Evolutionary conservation across 2,329 filamentous ascomycete genomes (phyloP).

Genomic region (Sphaceloma murrayae): DNA sequence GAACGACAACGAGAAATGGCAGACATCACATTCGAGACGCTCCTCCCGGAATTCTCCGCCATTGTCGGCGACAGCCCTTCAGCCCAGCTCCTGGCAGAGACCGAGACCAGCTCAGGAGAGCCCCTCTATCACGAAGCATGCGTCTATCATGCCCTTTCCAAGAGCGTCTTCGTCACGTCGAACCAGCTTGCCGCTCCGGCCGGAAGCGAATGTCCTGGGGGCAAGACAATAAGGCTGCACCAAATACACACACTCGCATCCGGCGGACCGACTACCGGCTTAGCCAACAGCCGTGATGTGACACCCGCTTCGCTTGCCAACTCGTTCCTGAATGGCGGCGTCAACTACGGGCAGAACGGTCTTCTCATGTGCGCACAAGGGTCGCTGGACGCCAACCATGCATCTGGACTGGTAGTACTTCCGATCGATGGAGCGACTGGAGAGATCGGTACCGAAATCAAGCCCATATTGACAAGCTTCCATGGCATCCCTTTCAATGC

Average conservation of each 20-base stretch:
- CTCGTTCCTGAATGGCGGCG: conserved; percentile 41
- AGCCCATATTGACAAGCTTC: conserved; percentile 46
- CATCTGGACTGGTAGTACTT: conserved; percentile 24
- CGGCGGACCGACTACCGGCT: conserved; percentile 5
- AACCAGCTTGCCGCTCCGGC: conserved; percentile 26
- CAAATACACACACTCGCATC: background rate
- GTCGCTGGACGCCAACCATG: conserved; percentile 17
- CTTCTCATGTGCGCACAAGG: conserved; percentile 29
- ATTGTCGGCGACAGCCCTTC: conserved; percentile 8
- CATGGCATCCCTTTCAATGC: conserved; percentile 53
- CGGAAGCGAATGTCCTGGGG: no score
- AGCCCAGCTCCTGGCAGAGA: conserved; percentile 1
- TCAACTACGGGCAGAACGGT: conserved; percentile 35
- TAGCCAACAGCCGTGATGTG: conserved; percentile 28
- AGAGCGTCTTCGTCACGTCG: conserved; percentile 36
- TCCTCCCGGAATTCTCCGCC: conserved; percentile 2
- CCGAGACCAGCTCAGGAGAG: conserved; percentile 6
- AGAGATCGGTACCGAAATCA: conserved; percentile 22
- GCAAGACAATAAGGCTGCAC: background rate
- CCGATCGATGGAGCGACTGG: background rate
- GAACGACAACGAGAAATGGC: conserved; percentile 6
- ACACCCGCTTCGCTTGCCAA: conserved; percentile 2
- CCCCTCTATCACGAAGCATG: conserved; percentile 31
- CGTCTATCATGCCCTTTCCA: conserved; percentile 28
- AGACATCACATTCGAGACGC: background rate